Base-by-base conservation (phyloP, 2,329 filamentous ascomycete species). In the Neobulgaria alba region DNA sequence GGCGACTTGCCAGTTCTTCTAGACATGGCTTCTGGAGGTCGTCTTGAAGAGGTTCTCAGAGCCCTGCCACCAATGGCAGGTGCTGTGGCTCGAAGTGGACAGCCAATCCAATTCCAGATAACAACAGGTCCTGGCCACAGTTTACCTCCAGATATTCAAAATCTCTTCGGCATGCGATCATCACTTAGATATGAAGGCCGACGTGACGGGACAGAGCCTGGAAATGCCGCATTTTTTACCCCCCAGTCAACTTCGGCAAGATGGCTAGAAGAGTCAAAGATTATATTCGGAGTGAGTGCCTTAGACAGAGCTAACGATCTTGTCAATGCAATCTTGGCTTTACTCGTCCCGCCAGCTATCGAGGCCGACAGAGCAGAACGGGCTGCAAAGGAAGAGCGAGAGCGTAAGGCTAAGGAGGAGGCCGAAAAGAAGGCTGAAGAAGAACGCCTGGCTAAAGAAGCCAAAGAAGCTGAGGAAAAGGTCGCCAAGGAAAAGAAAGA, bases 241-340 rank as follows among this genome's bases (percentile, higher is more conserved):
- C 71, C 86, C 7, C 75, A 78, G 29, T 71, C 76, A 7, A 96
- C 92, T 1, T 68, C 73, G 41, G 72, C 74, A 39, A 81, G 92
- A 46, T 98, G 93, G 82, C 77, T 85, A 57, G 87, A 95, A 57
- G 93, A 96, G 61, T 82, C 88, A 7, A 80, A 82, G 48, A 79
- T 98, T 61, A 72, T 96, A 1, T 96, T 92, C 61, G 84, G 85
- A 18, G 64, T 69, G 16, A 70, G 66, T 36, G 74, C 81, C 38
- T 59, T 75, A 3, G 88, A 95, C 36, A 84, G 84, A 57, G 74
- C 79, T 2, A 69, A 75, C 45, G 75, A 76, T 39, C 69, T 94
- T 12, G 65, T 81, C 48, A 81, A 76, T 50, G 73, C 77, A 2
- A 73, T 98, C 18, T 68, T 87, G 30, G 79, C 77, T 33, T 65